Base-by-base conservation (phyloP, 2,329 filamentous ascomycete species). In the Aspergillus ibericus region DNA sequence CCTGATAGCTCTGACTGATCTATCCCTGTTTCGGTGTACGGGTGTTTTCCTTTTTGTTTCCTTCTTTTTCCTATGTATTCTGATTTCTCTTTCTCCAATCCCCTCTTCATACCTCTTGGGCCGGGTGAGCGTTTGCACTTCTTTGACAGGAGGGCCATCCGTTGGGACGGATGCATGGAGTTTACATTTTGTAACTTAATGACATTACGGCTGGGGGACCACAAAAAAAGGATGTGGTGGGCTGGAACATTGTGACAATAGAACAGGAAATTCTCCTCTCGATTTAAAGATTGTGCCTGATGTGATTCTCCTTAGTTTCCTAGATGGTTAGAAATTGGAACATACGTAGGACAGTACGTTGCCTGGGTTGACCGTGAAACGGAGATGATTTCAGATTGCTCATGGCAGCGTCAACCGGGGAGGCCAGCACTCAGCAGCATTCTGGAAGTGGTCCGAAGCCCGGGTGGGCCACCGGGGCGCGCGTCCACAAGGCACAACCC, bases 251-350 rank as follows among this genome's bases (percentile, higher is more conserved):
- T 73, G 70, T 73, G 70, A 72, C 67, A 68, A 75, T 74, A 74
- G 70, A 73, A 70, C 68, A 68, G 66, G 71, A 73, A 71, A 73
- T 74, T 76, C 74, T 76, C 74, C 74, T 72, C 74, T 76, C 73
- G 65, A 64, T 70, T 66, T 25, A 65, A 12, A 12, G 16, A 32
- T 16, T 42, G 49, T 52, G 32, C 35, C 22, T 42, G 34, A 34
- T 35, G 12, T 40, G n/a, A n/a, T n/a, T n/a, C n/a, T n/a, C n/a
- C n/a, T n/a, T n/a, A n/a, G n/a, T n/a, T n/a, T n/a, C n/a, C n/a
- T n/a, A n/a, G n/a, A n/a, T n/a, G n/a, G n/a, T n/a, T n/a, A n/a
- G n/a, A n/a, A 9, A 4, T 20, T 42, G 20, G 38, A 42, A 42
- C 16, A 42, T 22, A 42, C 38, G 38, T 42, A 42, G 38, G 29